Conservation (phyloP, 1,139 yeast species). For the Pichia sp. region DNA sequence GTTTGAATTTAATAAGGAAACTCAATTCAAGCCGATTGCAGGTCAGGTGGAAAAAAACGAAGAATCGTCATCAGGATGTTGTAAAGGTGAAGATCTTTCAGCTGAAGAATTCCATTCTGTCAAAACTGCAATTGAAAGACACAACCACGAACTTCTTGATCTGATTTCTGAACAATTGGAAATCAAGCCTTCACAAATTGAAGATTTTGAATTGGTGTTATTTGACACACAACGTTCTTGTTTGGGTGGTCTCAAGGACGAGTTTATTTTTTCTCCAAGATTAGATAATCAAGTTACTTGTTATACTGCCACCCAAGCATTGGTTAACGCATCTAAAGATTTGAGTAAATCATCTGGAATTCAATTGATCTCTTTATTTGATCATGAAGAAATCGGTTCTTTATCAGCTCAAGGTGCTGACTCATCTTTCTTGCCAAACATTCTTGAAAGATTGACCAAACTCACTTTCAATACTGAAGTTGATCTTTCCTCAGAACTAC, state of each 20-base stretch:
- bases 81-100: conserved; percentile 40
- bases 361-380: conserved; percentile 72
- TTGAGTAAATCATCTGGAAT: conserved; percentile 46
- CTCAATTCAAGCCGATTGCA: conserved; percentile 79
- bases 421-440: conserved; percentile 79
- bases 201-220: conserved; percentile 85
- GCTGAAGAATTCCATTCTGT: conserved; percentile 58
- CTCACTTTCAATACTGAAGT: conserved; percentile 35
- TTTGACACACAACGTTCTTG: conserved; percentile 79
- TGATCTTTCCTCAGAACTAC: conserved; percentile 23
- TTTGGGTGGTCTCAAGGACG: conserved; percentile 84
- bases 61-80: conserved; percentile 15
- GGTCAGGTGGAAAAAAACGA: conserved; percentile 39
- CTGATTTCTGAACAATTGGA: conserved; percentile 59
- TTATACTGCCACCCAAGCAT: conserved; percentile 66
- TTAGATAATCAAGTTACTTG: conserved; percentile 87
- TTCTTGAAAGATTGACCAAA: conserved; percentile 57
- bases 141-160: conserved; percentile 60
- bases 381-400: conserved; percentile 95
- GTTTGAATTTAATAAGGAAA: conserved; percentile 86
- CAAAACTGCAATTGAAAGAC: conserved; percentile 61
- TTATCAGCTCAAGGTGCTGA: conserved; percentile 95
- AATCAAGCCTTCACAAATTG: conserved; percentile 47
- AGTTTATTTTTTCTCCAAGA: conserved; percentile 89
- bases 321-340: conserved; percentile 42